These are phyloP conservation scores for Rhizomucor miehei DNA, from an alignment of 371 early-diverging fungal genomes.

Conservation along the genomic window DNA sequence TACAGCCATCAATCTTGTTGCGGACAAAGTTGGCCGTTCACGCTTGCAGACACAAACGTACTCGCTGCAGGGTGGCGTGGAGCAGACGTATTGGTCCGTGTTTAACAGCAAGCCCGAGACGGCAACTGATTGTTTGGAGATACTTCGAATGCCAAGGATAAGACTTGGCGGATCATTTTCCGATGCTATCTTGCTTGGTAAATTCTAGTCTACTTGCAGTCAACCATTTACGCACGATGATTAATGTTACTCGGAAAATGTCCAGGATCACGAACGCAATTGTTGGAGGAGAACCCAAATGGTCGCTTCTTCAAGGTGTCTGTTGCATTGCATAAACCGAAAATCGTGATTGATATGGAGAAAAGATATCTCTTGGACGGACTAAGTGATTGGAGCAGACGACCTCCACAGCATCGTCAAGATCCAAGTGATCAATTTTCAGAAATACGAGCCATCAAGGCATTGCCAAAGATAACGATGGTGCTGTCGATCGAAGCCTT, in stretches of 20 bases:
- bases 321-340: constrained; percentile 3
- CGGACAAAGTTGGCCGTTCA: constrained; percentile 5
- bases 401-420: no score
- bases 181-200: constrained; percentile 12
- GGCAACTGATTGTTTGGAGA: constrained; percentile 15
- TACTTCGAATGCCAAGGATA: constrained; percentile 16
- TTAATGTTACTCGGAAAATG: background rate
- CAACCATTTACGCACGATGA: background rate
- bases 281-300: background rate
- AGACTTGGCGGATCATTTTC: constrained; percentile 14
- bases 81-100: constrained; percentile 15
- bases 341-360: constrained; percentile 7
- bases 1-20: constrained; percentile 1
- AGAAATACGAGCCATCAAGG: no score
- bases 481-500: no score
- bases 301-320: background rate
- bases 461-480: no score
- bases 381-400: background rate
- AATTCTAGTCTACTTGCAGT: background rate
- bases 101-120: constrained; percentile 14
- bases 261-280: background rate
- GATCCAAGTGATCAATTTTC: no score
- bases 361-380: background rate
- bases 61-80: constrained; percentile 15
- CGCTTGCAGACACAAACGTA: constrained; percentile 18